Evolutionary conservation across 129 eudicot genomes (phyloP), one percentile per base, ranked within the genome.

Genomic region (Solidago caesia): DNA sequence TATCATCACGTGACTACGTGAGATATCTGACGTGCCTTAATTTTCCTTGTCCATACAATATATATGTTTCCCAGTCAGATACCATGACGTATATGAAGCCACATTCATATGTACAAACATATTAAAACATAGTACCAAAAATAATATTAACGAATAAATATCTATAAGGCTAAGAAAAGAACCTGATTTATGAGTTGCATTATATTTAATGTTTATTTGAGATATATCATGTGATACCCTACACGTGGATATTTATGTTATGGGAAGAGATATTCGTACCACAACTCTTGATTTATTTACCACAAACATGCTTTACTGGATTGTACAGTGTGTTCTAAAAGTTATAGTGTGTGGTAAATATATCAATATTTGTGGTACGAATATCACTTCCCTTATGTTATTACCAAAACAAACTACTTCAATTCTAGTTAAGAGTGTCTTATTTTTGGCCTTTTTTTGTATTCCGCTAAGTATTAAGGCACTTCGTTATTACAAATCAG

Each of bases 141-240:
- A 65, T 64, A 27, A 39, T 33, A 79, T 39, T 55, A 73, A 47
- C 44, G 27, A 64, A 7, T 44, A n/a, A 55, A 61, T 13, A 61
- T 13, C 44, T 46, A 75, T 41, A 75, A 9, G 73, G 58, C 46
- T 70, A 44, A 8, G 7, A 52, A 46, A 71, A 65, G 52, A 55
- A 72, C 45, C 42, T 16, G 29, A 51, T 56, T 64, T 64, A 64
- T 25, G 64, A 64, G 14, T 51, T 69, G 14, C 13, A 48, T 60
- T 61, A 47, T 59, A 41, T 51, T 43, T 53, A 46, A 25, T 64
- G 26, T 64, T 61, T 25, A 78, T 26, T 58, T 67, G 44, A 29
- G 67, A 29, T 45, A 12, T 64, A 6, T 75, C 26, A 67, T 33
- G 68, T 44, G 9, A 69, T 13, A 46, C 66, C 41, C 39, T 33